Conservation (phyloP, 1,284 basidiomycete species). For the Pterulicium gracile region DNA sequence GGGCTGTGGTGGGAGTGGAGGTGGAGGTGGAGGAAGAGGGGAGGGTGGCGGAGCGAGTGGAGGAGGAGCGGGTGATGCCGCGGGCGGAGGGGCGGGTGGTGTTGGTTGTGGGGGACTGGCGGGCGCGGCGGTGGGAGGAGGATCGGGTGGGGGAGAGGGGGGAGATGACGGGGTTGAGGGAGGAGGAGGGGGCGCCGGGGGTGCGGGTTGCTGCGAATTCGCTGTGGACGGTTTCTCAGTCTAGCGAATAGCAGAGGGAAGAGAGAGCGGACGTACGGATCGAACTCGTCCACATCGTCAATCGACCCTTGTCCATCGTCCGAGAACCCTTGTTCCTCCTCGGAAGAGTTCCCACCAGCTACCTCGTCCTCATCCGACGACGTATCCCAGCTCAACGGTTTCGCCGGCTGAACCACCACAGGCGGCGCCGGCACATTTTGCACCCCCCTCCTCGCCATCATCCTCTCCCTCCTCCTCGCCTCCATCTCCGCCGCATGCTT, state of each 20-base stretch:
- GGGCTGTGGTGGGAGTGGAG: not conserved
- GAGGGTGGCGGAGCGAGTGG: constrained; percentile 11
- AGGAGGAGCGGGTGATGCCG: constrained; percentile 13
- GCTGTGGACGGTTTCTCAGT: constrained; percentile 16
- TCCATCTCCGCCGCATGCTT: constrained; percentile 75
- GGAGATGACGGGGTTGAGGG: constrained; percentile 46
- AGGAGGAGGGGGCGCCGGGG: constrained; percentile 36
- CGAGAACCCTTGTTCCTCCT: constrained; percentile 33
- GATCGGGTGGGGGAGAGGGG: constrained; percentile 35
- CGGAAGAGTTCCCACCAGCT: constrained; percentile 17
- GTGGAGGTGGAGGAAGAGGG: constrained; percentile 3
- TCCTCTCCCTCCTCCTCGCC: constrained; percentile 48
- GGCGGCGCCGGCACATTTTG: constrained; percentile 16
- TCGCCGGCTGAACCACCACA: constrained; percentile 17
- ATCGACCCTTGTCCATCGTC: constrained; percentile 41
- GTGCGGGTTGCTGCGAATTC: constrained; percentile 42
- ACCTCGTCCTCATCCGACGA: constrained; percentile 46
- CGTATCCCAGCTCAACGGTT: constrained; percentile 33
- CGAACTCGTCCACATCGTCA: constrained; percentile 63
- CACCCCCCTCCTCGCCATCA: constrained; percentile 43
- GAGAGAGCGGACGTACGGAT: constrained; percentile 43
- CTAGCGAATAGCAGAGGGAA: constrained; percentile 1
- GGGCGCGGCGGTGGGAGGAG: constrained; percentile 26
- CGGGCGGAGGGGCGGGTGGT: constrained; percentile 9
- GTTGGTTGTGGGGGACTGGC: constrained; percentile 16